Evolutionary conservation across 805 yeast species (phyloP), one percentile per base, ranked within the genome.

Genomic region (Hanseniaspora clermontiae): DNA sequence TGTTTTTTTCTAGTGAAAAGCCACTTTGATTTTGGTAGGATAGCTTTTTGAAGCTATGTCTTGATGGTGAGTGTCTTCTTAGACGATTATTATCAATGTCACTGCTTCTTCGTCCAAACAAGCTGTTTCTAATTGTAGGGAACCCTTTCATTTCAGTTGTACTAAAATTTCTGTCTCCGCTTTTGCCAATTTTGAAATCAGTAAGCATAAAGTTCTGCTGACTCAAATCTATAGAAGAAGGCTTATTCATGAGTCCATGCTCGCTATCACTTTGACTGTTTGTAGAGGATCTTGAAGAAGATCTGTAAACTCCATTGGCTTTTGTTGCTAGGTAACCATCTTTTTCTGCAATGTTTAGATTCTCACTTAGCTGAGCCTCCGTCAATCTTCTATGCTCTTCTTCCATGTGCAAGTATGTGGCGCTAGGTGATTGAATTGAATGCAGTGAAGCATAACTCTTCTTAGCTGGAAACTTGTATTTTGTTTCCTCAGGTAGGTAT

Each of bases 301-400:
- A 10, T 32, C 36, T 32, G 12, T 32, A 11, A 3, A 10, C 36
- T 32, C 12, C 36, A 32, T 24, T 24, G 27, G 27, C 27, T 24
- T 4, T 34, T 34, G 37, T 34, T 34, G 11, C 14, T 3, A 34
- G 3, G 27, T 3, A 24, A 24, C 27, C 27, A 24, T 24, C 27
- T 24, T 24, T 15, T 46, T 14, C 8, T 11, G 34, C 39, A 29
- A 37, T 42, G 15, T 2, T 15, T 15, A 45, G 15, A 36, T 53
- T 46, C 10, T 39, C 34, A 39, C 20, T 32, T 7, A 53, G 11
- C 9, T 46, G 42, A 7, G 48, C 51, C 24, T 53, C 57, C n/a
- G 57, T 53, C 6, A n/a, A 10, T 38, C 32, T 53, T 20, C 57
- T 37, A 24, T 53, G 51, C n/a, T 53, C 51, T 39, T 53, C 57